Conservation (phyloP, 2,329 filamentous ascomycete genomes). For the Thelonectria discophora region DNA sequence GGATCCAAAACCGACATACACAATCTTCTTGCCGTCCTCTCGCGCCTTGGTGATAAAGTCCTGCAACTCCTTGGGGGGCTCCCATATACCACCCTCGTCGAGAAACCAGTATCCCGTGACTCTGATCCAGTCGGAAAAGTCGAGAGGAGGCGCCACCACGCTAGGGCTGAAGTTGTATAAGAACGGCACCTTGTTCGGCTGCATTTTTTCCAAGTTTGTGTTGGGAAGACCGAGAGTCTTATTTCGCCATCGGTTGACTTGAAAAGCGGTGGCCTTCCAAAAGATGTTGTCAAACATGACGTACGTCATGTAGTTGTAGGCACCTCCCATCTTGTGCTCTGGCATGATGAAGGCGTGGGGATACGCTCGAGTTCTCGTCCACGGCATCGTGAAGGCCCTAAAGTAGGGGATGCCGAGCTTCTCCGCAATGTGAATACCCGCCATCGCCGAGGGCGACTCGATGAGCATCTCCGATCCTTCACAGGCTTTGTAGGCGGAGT, state of each 20-base stretch:
- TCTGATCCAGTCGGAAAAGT: conserved; percentile 97
- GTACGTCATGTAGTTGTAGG: conserved; percentile 95
- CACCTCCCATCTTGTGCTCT: conserved; percentile 91
- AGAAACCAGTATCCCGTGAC: conserved; percentile 99
- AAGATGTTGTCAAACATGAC: conserved; percentile 97
- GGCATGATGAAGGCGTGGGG: conserved; percentile 96
- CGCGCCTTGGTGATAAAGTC: conserved; percentile 87
- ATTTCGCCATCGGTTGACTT: conserved; percentile 93
- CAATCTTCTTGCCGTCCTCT: conserved; percentile 85
- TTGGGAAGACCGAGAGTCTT: conserved; percentile 79
- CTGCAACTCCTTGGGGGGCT: conserved; percentile 77
- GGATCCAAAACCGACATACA: conserved; percentile 96
- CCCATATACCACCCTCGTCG: conserved; percentile 76
- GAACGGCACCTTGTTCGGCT: conserved; percentile 97
- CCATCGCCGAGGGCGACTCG: conserved; percentile 96
- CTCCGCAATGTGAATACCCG: conserved; percentile 96
- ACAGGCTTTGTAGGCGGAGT: conserved; percentile 83
- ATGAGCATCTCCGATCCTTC: conserved; percentile 90
- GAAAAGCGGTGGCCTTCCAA: conserved; percentile 90
- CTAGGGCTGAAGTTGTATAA: conserved; percentile 96
- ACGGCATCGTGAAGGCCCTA: conserved; percentile 97
- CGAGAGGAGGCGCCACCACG: conserved; percentile 91
- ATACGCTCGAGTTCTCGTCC: conserved; percentile 94
- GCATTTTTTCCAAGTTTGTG: conserved; percentile 88
- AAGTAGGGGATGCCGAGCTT: conserved; percentile 94